Percentiles rank a stretch among this genome's conserved stretches.
Conservation (phyloP, 2,329 filamentous ascomycete species). For the Zymoseptoria ardabiliae region DNA sequence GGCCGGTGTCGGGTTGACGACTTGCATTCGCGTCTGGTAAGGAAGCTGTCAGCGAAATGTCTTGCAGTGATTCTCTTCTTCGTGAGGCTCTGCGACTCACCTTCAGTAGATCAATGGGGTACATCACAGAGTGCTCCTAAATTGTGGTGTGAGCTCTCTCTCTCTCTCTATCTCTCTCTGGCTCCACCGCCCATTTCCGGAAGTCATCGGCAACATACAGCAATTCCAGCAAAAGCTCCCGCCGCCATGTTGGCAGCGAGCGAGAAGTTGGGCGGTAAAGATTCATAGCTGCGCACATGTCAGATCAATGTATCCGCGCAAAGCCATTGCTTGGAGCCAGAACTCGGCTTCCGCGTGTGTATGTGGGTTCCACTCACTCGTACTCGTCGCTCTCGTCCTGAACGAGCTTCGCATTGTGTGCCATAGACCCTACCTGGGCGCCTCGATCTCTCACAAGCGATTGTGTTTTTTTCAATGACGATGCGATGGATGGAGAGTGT, state of each 20-base stretch:
- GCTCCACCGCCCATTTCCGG: neutral
- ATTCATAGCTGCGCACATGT: slow-evolving; percentile 64
- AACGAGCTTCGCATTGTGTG: neutral
- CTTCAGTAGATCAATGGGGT: slow-evolving; percentile 96
- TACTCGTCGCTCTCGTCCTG: slow-evolving; percentile 30
- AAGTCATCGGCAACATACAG: slow-evolving; percentile 51
- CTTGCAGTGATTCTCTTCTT: slow-evolving; percentile 2
- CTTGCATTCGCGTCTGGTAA: slow-evolving; percentile 88
- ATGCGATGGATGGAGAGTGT: neutral
- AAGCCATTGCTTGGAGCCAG: neutral
- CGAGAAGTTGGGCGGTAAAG: slow-evolving; percentile 88
- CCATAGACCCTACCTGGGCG: neutral
- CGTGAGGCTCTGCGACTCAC: slow-evolving; percentile 43
- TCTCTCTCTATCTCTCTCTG: slow-evolving; percentile 6
- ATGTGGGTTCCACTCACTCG: slow-evolving; percentile 23
- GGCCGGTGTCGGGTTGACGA: slow-evolving; percentile 74
- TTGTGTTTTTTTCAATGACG: neutral
- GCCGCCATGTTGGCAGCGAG: slow-evolving; percentile 91
- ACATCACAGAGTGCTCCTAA: slow-evolving; percentile 98
- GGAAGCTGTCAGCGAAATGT: slow-evolving; percentile 6
- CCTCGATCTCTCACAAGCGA: neutral
- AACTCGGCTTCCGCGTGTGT: neutral
- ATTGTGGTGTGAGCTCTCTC: slow-evolving; percentile 9
- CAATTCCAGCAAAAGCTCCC: slow-evolving; percentile 93
- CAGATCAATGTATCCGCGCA: slow-evolving; percentile 10